Conservation (phyloP, 106 monocot species). For the Amphibolis antarctica region DNA sequence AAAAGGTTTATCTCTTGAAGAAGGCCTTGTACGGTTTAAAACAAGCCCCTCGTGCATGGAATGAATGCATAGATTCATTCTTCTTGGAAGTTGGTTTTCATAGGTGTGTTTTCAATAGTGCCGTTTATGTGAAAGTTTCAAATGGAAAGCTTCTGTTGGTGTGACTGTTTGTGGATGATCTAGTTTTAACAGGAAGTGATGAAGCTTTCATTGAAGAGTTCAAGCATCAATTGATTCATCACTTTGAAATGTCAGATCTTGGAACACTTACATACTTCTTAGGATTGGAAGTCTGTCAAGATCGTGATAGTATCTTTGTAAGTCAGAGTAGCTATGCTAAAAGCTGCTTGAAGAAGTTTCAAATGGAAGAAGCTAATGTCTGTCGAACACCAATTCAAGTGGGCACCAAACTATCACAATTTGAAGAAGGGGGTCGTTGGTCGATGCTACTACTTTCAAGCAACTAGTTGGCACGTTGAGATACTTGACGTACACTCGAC, state of each 20-base stretch:
- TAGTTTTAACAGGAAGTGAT: slow-evolving; percentile 1
- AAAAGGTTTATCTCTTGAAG: no score
- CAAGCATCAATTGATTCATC: background rate
- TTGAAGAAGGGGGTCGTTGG: background rate
- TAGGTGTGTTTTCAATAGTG: no score
- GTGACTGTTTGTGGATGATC: background rate
- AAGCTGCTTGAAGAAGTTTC: background rate
- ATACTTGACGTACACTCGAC: slow-evolving; percentile 2
- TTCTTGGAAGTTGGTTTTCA: no score
- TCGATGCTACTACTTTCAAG: background rate
- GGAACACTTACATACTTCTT: background rate
- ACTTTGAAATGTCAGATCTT: slow-evolving; percentile 2
- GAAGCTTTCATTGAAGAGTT: background rate
- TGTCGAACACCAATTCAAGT: background rate
- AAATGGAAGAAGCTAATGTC: background rate
- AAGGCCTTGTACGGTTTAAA: no score
- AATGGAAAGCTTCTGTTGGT: background rate
- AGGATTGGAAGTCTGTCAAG: background rate
- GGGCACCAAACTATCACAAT: background rate
- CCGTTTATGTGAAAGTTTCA: no score
- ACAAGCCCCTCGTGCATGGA: no score
- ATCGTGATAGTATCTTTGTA: background rate
- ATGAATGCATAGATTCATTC: no score
- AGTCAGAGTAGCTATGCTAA: background rate
- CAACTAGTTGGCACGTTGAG: background rate